Conservation (phyloP, 2,329 filamentous ascomycete genomes). For the Raffaelea ambrosiae region DNA sequence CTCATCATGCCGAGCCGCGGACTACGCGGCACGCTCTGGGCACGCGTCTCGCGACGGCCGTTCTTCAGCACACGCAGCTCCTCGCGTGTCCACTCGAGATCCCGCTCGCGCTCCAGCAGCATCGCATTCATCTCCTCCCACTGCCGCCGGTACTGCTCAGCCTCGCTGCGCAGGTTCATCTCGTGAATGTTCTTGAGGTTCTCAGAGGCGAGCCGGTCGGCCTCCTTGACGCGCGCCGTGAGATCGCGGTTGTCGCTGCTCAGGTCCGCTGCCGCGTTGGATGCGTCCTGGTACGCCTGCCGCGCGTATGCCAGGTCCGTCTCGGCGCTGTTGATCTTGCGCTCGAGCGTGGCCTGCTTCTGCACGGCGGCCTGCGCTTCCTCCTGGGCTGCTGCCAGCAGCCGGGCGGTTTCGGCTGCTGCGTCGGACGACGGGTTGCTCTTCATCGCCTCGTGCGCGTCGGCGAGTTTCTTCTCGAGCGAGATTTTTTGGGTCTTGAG, state of each 20-base stretch:
- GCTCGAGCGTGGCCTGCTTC: slow-evolving; percentile 29
- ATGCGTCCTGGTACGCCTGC: slow-evolving; percentile 50
- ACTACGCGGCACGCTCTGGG: slow-evolving; percentile 48
- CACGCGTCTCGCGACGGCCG: slow-evolving; percentile 45
- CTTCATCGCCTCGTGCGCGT: slow-evolving; percentile 22
- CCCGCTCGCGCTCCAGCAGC: slow-evolving; percentile 41
- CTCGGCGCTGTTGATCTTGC: slow-evolving; percentile 25
- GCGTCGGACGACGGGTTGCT: not conserved
- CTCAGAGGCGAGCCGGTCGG: slow-evolving; percentile 32
- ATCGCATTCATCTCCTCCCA: slow-evolving; percentile 32
- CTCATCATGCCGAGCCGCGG: slow-evolving; percentile 47
- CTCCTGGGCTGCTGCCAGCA: slow-evolving; percentile 31
- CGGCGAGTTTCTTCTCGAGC: slow-evolving; percentile 27
- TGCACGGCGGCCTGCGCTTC: slow-evolving; percentile 29
- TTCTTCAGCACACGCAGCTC: slow-evolving; percentile 40
- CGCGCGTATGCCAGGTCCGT: slow-evolving; percentile 49
- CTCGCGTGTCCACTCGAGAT: slow-evolving; percentile 38
- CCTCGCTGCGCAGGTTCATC: slow-evolving; percentile 30
- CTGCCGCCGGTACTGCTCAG: slow-evolving; percentile 25
- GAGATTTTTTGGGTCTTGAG: slow-evolving; percentile 28
- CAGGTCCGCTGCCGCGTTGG: slow-evolving; percentile 36
- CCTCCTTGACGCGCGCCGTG: slow-evolving; percentile 28
- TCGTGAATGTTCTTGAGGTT: slow-evolving; percentile 39
- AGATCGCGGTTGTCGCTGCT: slow-evolving; percentile 38
- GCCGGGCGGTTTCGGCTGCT: slow-evolving; percentile 26